A percentile compares a stretch with the other conserved stretches of the same genome.
Conservation (phyloP, 1,139 yeast genomes). For the Sugiyamaella sp. region DNA sequence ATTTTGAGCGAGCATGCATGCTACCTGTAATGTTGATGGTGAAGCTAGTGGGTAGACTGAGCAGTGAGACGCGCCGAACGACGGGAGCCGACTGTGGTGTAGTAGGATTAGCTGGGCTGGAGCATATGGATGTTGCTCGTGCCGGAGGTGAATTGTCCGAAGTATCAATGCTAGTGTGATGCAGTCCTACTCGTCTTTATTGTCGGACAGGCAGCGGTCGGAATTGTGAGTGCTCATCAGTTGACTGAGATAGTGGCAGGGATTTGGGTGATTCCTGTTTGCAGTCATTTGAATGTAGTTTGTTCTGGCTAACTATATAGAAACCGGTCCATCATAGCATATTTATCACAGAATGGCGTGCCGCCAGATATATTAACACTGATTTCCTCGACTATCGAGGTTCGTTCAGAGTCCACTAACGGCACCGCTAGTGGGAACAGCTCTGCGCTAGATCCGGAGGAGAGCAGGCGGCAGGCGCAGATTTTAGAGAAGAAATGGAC, state of each 20-base stretch:
- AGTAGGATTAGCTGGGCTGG: not conserved
- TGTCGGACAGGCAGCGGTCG: conserved; percentile 34
- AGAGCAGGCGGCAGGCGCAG: conserved; percentile 24
- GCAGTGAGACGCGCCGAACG: not conserved
- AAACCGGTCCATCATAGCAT: conserved; percentile 40
- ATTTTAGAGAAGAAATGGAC: conserved; percentile 86
- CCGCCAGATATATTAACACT: conserved; percentile 21
- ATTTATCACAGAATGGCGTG: conserved; percentile 33
- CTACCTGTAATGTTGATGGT: not conserved
- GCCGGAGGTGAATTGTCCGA: not conserved
- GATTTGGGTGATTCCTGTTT: too few species aligned
- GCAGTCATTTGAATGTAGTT: too few species aligned
- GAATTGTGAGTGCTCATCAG: conserved; percentile 37
- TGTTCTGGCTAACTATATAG: conserved; percentile 20
- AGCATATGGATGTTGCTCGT: not conserved
- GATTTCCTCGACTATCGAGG: conserved; percentile 4
- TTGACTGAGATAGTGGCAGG: too few species aligned
- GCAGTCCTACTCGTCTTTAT: conserved; percentile 29
- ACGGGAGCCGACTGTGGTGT: not conserved
- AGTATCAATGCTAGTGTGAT: not conserved
- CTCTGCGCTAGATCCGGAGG: conserved; percentile 13
- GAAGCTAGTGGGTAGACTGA: not conserved
- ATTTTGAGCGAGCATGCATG: not conserved
- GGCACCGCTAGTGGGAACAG: conserved; percentile 1
- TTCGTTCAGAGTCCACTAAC: not conserved